A percentile compares a stretch with the other conserved stretches of the same genome.
Evolutionary conservation across 1,139 yeast species (phyloP).

Genomic region (Debaryomyces subglobosus): DNA sequence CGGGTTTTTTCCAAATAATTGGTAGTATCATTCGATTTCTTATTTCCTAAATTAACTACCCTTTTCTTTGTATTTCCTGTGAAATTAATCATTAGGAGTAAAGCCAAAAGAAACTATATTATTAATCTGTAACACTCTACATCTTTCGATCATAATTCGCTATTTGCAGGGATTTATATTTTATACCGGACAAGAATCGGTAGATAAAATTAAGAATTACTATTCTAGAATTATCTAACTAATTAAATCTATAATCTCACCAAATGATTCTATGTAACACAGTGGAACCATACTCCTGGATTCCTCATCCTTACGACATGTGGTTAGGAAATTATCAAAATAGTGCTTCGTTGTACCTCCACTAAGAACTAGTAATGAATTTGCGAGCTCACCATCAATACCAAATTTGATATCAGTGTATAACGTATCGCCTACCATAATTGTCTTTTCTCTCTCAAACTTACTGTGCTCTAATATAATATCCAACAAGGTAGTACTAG

Average conservation of each 20-base stretch:
- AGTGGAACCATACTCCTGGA: constrained; percentile 30
- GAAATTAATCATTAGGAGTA: constrained; percentile 53
- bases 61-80: constrained; percentile 67
- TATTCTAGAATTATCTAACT: constrained; percentile 9
- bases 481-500: constrained; percentile 35
- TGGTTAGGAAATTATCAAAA: constrained; percentile 20
- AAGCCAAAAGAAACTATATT: neutral
- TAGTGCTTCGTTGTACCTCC: constrained; percentile 40
- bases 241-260: constrained; percentile 24
- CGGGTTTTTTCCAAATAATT: constrained; percentile 59
- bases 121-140: neutral
- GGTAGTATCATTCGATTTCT: constrained; percentile 26
- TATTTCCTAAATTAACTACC: constrained; percentile 75
- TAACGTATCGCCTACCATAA: constrained; percentile 49
- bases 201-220: neutral
- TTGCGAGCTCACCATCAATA: constrained; percentile 41
- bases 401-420: constrained; percentile 50
- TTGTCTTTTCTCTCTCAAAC: constrained; percentile 31
- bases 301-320: constrained; percentile 16
- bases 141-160: neutral
- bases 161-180: constrained; percentile 2
- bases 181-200: constrained; percentile 5
- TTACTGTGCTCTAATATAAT: constrained; percentile 30
- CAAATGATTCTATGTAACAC: constrained; percentile 35
- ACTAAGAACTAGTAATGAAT: constrained; percentile 37